Evolutionary conservation across 306 rosid species (phyloP).

Genomic region (Cucurbita moschata): DNA sequence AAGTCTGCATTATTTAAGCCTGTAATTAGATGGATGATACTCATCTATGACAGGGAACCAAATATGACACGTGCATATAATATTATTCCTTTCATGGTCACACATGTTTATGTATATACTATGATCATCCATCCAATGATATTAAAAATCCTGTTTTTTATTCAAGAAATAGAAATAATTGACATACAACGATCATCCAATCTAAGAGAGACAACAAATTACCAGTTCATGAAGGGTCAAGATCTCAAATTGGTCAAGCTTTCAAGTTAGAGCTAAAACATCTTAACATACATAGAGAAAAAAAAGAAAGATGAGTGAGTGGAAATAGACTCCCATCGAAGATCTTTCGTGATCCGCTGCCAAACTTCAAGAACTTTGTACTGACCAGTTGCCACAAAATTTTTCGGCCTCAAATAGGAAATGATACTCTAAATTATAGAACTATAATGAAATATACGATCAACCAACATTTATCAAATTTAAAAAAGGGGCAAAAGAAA

Average conservation of each 20-base stretch:
- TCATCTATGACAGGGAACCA: neutral
- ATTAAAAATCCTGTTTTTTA: no score
- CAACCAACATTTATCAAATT: no score
- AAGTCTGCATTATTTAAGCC: neutral
- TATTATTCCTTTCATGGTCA: no score
- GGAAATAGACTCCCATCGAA: neutral
- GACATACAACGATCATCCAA: neutral
- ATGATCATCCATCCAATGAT: no score
- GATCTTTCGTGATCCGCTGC: no score
- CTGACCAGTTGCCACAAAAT: no score
- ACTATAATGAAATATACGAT: no score
- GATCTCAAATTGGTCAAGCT: neutral
- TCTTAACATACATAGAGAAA: neutral
- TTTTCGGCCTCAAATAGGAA: no score
- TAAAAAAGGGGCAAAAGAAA: no score
- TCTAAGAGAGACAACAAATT: neutral
- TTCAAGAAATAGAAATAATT: neutral
- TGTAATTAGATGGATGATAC: neutral
- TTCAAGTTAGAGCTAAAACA: no score
- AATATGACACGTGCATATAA: neutral
- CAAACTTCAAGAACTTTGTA: no score
- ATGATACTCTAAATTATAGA: no score
- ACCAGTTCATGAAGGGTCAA: neutral
- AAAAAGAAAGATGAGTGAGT: neutral
- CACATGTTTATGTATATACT: neutral